These are phyloP conservation scores for Silene conica DNA, from an alignment of 148 eudicot genomes.

Conservation along the genomic window DNA sequence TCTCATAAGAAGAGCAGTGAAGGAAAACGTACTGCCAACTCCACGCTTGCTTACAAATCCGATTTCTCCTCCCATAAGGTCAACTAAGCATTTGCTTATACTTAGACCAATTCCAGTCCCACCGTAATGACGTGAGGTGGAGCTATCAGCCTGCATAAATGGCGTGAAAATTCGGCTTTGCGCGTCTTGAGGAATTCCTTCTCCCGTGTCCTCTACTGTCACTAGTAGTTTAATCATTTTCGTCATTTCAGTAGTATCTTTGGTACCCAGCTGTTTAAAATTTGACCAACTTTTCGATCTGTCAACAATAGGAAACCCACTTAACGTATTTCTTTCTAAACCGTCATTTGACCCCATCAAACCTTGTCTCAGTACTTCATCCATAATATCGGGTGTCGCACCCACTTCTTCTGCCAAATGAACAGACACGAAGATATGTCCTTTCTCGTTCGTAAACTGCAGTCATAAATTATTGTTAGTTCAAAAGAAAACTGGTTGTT, in stretches of 20 bases:
- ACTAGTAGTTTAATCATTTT: constrained; percentile 52
- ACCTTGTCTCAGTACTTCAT: constrained; percentile 52
- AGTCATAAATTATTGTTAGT: constrained; percentile 1
- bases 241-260: constrained; percentile 22
- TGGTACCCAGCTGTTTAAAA: constrained; percentile 34
- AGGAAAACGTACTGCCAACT: constrained; percentile 79
- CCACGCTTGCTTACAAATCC: constrained; percentile 69
- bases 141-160: constrained; percentile 98
- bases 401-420: constrained; percentile 73
- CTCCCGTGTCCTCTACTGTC: constrained; percentile 90
- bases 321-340: constrained; percentile 42
- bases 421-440: constrained; percentile 84
- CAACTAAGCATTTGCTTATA: constrained; percentile 80
- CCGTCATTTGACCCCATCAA: constrained; percentile 24
- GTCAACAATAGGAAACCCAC: constrained; percentile 71
- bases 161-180: constrained; percentile 72
- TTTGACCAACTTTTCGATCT: constrained; percentile 63
- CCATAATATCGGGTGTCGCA: constrained; percentile 36
- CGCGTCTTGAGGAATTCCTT: constrained; percentile 71
- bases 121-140: constrained; percentile 86
- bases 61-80: constrained; percentile 89
- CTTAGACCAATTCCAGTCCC: constrained; percentile 98
- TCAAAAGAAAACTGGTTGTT: no score
- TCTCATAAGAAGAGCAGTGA: constrained; percentile 49
- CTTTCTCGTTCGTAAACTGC: constrained; percentile 78